These are phyloP conservation scores for Calonectria leucothoes DNA, from an alignment of 2,329 filamentous ascomycete genomes.

Conservation along the genomic window DNA sequence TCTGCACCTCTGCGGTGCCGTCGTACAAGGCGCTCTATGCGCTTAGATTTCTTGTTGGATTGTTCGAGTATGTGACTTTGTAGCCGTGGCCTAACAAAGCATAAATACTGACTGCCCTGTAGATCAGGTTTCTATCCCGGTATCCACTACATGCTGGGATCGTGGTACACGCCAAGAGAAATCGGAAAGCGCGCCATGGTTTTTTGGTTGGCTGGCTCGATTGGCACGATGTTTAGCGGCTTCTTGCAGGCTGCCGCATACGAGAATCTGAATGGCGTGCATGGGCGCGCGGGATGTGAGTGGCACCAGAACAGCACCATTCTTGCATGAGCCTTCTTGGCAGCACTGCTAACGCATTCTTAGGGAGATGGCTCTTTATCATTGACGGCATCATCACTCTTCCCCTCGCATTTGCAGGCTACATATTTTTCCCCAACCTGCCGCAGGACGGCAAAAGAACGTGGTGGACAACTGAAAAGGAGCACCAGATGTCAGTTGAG, in stretches of 20 bases:
- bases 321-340: not conserved
- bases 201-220: conserved; percentile 32
- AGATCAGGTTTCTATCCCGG: conserved; percentile 31
- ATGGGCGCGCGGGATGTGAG: conserved; percentile 30
- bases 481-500: conserved; percentile 22
- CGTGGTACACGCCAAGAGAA: conserved; percentile 36
- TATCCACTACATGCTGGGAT: conserved; percentile 36
- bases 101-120: not conserved
- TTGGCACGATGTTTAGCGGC: conserved; percentile 32
- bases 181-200: conserved; percentile 35
- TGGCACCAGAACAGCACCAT: not conserved
- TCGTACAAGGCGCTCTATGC: conserved; percentile 24
- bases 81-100: not conserved
- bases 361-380: conserved; percentile 34
- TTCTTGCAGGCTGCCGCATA: conserved; percentile 32
- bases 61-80: conserved; percentile 28
- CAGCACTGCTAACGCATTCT: not conserved
- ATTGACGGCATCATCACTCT: conserved; percentile 34
- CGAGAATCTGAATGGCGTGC: conserved; percentile 26
- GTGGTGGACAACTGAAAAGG: conserved; percentile 32
- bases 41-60: conserved; percentile 28
- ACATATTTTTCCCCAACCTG: conserved; percentile 31
- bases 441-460: conserved; percentile 31
- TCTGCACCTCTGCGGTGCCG: conserved; percentile 25
- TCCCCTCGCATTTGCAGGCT: conserved; percentile 25